Evolutionary conservation across 768 basidiomycete genomes (phyloP), one percentile per base, ranked within the genome.

Genomic region (Naematelia encephala): DNA sequence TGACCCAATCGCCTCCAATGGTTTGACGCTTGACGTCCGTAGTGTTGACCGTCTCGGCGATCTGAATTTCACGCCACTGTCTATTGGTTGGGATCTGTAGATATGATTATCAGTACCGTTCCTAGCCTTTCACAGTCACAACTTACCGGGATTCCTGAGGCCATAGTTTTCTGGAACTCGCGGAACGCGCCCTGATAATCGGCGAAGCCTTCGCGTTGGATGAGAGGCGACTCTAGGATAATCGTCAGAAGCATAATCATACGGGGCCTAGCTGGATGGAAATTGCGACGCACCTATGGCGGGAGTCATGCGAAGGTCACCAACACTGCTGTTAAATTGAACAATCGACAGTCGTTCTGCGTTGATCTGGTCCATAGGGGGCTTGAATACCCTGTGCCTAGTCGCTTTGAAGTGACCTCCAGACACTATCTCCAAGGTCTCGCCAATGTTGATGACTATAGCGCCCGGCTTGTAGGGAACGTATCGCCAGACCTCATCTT

Each of bases 1-100:
- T 42, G 47, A 68, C 45, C 52, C 70, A 66, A 46, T 73, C 65
- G 68, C 56, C 70, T 66, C 22, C 65, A 61, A 19, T 70, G 66
- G 48, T 70, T 57, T 73, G 70, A 16, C 63, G 48, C 5, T 56
- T 56, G 5, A 59, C 60, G 52, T 73, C 72, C n/a, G 67, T 66
- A 4, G 72, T 66, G 47, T 73, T 69, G 43, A 69, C 68, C 19
- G 64, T 61, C 42, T 67, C 60, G 27, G 69, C 67, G 44, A 74
- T 74, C 54, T 73, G 72, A 22, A 71, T 69, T 39, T 74, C 68
- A 43, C 73, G 66, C 73, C 73, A 72, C 61, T 74, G 66, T 28
- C 52, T 43, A 57, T 72, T 72, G 34, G 70, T 70, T 4, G 73
- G 73, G 22, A 53, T 26, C 57, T 58, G 57, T 4, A n/a, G n/a